Conservation (phyloP, 2,329 filamentous ascomycete genomes). For the Neofusicoccum umdonicola region DNA sequence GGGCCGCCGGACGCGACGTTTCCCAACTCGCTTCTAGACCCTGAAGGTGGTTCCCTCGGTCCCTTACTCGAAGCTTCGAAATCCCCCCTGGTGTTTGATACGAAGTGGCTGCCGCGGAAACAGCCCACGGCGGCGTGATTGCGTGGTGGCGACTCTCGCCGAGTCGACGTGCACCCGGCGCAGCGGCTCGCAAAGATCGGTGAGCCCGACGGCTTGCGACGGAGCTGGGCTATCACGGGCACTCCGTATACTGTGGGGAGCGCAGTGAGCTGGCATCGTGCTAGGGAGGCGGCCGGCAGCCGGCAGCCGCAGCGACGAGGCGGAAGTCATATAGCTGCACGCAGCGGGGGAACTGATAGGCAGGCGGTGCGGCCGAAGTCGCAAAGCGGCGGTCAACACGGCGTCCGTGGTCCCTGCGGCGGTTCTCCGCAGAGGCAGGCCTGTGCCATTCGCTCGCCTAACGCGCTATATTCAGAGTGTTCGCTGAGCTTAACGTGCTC, state of each 20-base stretch:
- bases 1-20: background rate
- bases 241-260: constrained; percentile 10
- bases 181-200: background rate
- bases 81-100: background rate
- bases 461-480: background rate
- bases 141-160: constrained; percentile 7
- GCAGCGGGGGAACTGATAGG: background rate
- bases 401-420: background rate
- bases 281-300: background rate
- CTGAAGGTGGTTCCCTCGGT: background rate
- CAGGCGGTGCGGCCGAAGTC: background rate
- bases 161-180: background rate
- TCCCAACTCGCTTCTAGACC: constrained; percentile 4
- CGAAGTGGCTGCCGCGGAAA: background rate
- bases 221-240: background rate
- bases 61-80: constrained; percentile 4
- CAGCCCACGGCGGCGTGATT: constrained; percentile 11
- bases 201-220: background rate
- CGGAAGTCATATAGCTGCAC: constrained; percentile 1
- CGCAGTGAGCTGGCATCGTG: background rate
- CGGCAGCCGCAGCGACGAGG: background rate
- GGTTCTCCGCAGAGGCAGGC: background rate
- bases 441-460: background rate
- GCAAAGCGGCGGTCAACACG: constrained; percentile 10
- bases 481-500: constrained; percentile 9